phyloP scores from a whole-genome alignment of 2,329 filamentous ascomycete genomes.

The Blastomyces emzantsi region DNA sequence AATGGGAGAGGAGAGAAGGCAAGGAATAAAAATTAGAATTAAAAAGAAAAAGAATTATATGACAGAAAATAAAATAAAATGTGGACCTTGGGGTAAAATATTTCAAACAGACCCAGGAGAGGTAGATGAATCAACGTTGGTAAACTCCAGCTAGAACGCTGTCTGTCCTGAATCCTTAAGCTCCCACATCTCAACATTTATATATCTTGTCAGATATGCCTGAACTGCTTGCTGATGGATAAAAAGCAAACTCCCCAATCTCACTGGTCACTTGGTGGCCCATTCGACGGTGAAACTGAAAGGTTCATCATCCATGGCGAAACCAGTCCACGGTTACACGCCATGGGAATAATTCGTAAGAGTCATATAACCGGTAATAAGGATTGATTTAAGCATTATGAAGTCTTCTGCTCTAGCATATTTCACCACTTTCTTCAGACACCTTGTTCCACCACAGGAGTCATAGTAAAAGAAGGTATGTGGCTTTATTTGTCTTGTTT shows the following conservation, averaged over 20 bases:
- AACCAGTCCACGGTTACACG: background rate
- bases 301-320: background rate
- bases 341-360: background rate
- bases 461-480: too few relatives aligned
- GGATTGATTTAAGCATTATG: constrained; percentile 25
- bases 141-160: background rate
- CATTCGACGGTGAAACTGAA: background rate
- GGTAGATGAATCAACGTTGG: too few relatives aligned
- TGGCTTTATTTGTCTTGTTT: too few relatives aligned
- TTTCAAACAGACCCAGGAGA: too few relatives aligned
- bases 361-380: constrained; percentile 10
- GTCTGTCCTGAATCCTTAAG: background rate
- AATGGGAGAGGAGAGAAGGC: background rate
- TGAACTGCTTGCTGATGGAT: too few relatives aligned
- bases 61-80: too few relatives aligned
- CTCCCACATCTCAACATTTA: background rate
- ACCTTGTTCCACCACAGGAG: too few relatives aligned
- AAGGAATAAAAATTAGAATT: too few relatives aligned
- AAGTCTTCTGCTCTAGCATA: background rate
- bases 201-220: background rate
- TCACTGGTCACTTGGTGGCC: background rate
- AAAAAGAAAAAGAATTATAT: too few relatives aligned
- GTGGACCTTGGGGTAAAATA: too few relatives aligned
- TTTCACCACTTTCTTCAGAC: too few relatives aligned
- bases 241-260: background rate